These are phyloP conservation scores for Hanseniaspora sp. DNA, from an alignment of 1,139 yeast species.

Conservation along the genomic window DNA sequence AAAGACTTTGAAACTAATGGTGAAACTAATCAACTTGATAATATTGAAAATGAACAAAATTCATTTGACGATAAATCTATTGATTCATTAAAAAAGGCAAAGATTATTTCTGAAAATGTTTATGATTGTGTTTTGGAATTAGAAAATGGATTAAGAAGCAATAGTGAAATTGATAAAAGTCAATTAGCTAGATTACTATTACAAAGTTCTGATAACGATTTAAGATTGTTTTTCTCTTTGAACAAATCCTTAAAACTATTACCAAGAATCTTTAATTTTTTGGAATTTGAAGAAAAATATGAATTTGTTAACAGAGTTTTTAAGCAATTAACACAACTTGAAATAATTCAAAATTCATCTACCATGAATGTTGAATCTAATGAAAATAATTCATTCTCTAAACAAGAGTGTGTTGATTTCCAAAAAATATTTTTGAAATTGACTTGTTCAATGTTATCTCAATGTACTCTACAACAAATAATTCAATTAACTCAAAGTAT, in stretches of 20 bases:
- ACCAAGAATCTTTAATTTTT: constrained; percentile 78
- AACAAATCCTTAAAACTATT: constrained; percentile 83
- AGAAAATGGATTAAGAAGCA: constrained; percentile 73
- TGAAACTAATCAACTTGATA: neutral
- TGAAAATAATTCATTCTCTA: constrained; percentile 33
- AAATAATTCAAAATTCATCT: constrained; percentile 68
- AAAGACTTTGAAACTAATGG: constrained; percentile 25
- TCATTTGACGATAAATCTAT: constrained; percentile 43
- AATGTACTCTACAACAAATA: constrained; percentile 69
- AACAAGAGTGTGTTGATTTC: constrained; percentile 50
- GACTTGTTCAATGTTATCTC: constrained; percentile 73
- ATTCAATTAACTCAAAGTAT: constrained; percentile 68
- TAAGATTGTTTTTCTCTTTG: constrained; percentile 71
- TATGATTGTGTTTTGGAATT: constrained; percentile 67
- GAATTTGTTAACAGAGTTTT: constrained; percentile 70
- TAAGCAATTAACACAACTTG: constrained; percentile 70
- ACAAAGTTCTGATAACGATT: constrained; percentile 60
- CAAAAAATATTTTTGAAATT: constrained; percentile 76
- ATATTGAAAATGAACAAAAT: too few species aligned
- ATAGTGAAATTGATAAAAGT: constrained; percentile 48
- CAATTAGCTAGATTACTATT: constrained; percentile 71
- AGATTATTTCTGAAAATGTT: constrained; percentile 54
- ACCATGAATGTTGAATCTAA: constrained; percentile 53
- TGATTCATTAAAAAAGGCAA: constrained; percentile 31
- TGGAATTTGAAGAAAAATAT: constrained; percentile 65